Evolutionary conservation across 352 stramenopile species (phyloP), one percentile per base, ranked within the genome.

Genomic region (Pythium sukuiense): DNA sequence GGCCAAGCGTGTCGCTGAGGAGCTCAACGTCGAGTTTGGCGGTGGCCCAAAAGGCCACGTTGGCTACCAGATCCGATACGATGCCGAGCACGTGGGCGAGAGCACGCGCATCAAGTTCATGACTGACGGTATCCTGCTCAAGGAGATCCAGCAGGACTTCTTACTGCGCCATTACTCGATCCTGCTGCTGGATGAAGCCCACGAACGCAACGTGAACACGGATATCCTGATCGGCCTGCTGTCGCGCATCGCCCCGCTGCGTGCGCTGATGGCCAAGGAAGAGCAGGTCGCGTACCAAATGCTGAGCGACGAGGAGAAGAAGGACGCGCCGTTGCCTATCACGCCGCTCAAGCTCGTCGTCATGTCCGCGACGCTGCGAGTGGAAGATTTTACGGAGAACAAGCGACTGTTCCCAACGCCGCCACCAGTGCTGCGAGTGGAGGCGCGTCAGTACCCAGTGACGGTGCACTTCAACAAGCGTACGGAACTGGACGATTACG

Each of bases 41-140:
- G 67, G 70, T 8, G n/a, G 20, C 2, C 61, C 64, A 2, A 69
- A 79, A 3, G 83, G 83, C 3, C 76, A 90, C 37, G 97, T 99
- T 9, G 93, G 95, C 6, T 99, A 99, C 78, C 95, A 99, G 76
- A 99, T 99, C 35, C 93, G 98, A 67, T 99, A 99, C 72, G 98
- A 99, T 76, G 90, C 81, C 6, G 90, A 92, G 52, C 96, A 98
- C 39, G 77, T 99, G 8, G 89, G 92, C 32, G 59, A 84, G 26
- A 70, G 87, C 24, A 99, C 95, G 16, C 83, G 87, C 8, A 85
- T 99, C 55, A 99, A 99, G 76, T 99, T 99, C 73, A 99, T 99
- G 97, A 99, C 98, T 6, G 98, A 99, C 72, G 98, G 98, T 66
- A 99, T 99, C 63, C 73, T 99, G 41, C 79, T 99, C n/a, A 94